Conservation (phyloP, 2,329 filamentous ascomycete species). For the Fusarium dimerum region DNA sequence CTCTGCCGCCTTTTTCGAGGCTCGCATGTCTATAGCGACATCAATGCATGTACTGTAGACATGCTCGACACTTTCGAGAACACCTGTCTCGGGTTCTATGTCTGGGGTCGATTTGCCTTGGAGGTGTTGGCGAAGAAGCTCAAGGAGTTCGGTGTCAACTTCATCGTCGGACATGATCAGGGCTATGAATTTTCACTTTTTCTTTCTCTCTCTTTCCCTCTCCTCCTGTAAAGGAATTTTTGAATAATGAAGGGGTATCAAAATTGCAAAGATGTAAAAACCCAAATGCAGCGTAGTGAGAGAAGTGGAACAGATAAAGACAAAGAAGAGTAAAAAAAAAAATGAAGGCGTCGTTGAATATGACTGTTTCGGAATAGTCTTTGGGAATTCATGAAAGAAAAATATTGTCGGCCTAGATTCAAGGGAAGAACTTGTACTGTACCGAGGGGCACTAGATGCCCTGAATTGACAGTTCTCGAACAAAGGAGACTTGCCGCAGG, state of each 20-base stretch:
- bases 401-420: neutral
- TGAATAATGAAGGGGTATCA: too few species aligned
- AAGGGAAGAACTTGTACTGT: neutral
- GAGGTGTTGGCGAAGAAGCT: constrained; percentile 79
- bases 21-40: constrained; percentile 81
- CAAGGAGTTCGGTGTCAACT: constrained; percentile 83
- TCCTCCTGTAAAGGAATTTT: too few species aligned
- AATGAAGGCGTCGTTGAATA: neutral
- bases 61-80: constrained; percentile 79
- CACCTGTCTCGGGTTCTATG: constrained; percentile 72
- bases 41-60: constrained; percentile 93
- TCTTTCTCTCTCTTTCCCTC: neutral
- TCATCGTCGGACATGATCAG: constrained; percentile 83
- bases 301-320: neutral
- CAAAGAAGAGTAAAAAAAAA: neutral
- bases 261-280: neutral
- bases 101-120: constrained; percentile 57
- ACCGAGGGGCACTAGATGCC: neutral
- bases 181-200: neutral
- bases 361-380: neutral
- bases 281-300: neutral
- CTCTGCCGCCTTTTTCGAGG: constrained; percentile 79
- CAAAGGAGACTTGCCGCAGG: neutral
- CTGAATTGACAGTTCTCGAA: neutral
- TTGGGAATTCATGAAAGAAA: neutral